A percentile compares a stretch with the other conserved stretches of the same genome.
phyloP scores from a whole-genome alignment of 139 green algal species.

The Picochlorum sp. region DNA sequence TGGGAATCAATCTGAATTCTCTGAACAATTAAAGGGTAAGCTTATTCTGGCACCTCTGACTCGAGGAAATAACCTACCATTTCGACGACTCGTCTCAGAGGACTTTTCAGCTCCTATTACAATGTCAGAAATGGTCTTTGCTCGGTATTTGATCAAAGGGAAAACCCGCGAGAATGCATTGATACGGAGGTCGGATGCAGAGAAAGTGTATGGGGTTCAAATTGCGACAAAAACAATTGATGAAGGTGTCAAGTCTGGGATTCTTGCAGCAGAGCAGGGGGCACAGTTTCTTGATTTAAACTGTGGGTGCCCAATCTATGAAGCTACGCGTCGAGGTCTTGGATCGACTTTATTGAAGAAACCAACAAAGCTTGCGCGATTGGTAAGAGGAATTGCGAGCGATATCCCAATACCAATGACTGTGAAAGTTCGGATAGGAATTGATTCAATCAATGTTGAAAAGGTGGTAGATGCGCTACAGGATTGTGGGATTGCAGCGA shows the following conservation, averaged over 20 bases:
- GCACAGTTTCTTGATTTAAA: conserved; percentile 78
- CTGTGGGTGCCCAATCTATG: conserved; percentile 77
- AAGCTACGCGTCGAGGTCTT: conserved; percentile 63
- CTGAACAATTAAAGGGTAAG: conserved; percentile 31
- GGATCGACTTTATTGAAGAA: conserved; percentile 70
- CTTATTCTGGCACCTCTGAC: conserved; percentile 62
- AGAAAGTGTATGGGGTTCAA: conserved; percentile 39
- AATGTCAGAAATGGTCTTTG: conserved; percentile 75
- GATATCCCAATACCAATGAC: conserved; percentile 64
- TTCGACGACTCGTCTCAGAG: conserved; percentile 54
- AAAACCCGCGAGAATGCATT: conserved; percentile 21
- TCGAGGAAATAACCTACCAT: conserved; percentile 61
- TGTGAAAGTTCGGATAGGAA: conserved; percentile 66
- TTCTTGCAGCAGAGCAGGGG: conserved; percentile 49
- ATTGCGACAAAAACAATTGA: conserved; percentile 72
- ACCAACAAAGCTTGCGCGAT: conserved; percentile 62
- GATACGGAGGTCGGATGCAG: conserved; percentile 13
- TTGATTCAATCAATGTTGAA: conserved; percentile 57
- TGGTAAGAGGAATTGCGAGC: conserved; percentile 63
- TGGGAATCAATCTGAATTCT: conserved; percentile 28
- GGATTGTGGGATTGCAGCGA: conserved; percentile 54
- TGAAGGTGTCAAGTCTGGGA: conserved; percentile 54
- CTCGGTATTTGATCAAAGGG: conserved; percentile 41
- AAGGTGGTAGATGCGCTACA: conserved; percentile 47
- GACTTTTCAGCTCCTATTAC: conserved; percentile 60